Conservation (phyloP, 2,329 filamentous ascomycete genomes). For the Paracamarosporium sp. region DNA sequence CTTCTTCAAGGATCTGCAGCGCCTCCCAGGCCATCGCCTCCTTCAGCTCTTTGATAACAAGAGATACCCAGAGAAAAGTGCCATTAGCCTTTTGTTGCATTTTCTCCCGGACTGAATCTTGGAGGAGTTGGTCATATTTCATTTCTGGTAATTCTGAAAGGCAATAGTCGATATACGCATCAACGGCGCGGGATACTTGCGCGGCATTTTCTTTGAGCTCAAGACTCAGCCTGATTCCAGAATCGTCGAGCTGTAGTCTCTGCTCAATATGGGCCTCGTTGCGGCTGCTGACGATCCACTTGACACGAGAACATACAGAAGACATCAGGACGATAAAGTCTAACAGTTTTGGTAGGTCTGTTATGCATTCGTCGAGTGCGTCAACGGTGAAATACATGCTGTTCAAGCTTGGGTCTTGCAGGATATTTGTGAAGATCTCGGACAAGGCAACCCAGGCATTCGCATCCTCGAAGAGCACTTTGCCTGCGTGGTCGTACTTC, state of each 20-base stretch:
- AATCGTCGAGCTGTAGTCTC: neutral
- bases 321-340: neutral
- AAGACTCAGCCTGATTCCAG: neutral
- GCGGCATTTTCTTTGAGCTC: constrained; percentile 1
- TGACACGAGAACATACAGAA: neutral
- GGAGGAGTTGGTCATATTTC: neutral
- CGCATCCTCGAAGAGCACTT: neutral
- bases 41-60: neutral
- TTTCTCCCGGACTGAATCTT: no score
- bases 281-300: neutral
- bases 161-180: no score
- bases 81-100: neutral
- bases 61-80: neutral
- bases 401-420: neutral
- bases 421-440: neutral
- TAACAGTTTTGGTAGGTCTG: neutral
- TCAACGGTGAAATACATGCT: neutral
- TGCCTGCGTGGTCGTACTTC: neutral
- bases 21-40: no score
- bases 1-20: no score
- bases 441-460: neutral
- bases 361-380: neutral
- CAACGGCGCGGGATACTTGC: no score
- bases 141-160: no score
- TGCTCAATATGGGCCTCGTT: neutral